These are phyloP conservation scores for Emmonsiellopsis sp. DNA, from an alignment of 2,329 filamentous ascomycete genomes.

Conservation along the genomic window DNA sequence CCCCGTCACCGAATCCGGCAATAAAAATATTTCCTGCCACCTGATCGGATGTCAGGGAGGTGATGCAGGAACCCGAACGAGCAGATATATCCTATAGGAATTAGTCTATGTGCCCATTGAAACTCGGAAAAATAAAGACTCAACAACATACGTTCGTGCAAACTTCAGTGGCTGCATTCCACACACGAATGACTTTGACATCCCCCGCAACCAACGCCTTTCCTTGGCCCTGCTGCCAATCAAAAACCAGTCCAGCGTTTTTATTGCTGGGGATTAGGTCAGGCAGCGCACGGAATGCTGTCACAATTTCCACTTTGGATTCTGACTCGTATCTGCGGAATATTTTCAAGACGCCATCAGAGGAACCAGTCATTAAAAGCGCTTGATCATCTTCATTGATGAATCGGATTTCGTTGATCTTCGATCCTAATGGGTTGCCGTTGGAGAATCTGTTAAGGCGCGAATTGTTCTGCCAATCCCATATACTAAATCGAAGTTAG, in stretches of 20 bases:
- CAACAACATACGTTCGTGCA: conserved; percentile 56
- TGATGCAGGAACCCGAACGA: conserved; percentile 89
- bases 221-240: conserved; percentile 98
- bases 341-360: conserved; percentile 86
- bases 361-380: conserved; percentile 86
- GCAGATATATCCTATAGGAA: conserved; percentile 68
- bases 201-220: conserved; percentile 93
- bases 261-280: conserved; percentile 90
- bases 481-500: conserved; percentile 46
- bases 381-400: conserved; percentile 98
- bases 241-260: conserved; percentile 91
- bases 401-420: conserved; percentile 89
- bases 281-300: conserved; percentile 82
- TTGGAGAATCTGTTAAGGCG: conserved; percentile 83
- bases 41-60: conserved; percentile 90
- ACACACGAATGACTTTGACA: conserved; percentile 88
- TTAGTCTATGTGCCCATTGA: conserved; percentile 4
- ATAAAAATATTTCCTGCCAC: conserved; percentile 96
- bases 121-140: not conserved
- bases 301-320: conserved; percentile 70
- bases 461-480: conserved; percentile 79
- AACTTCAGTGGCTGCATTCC: conserved; percentile 89
- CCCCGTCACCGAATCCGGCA: conserved; percentile 91
- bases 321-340: conserved; percentile 84
- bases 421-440: conserved; percentile 81